Evolutionary conservation across 176 grass and related monocot species (phyloP), one percentile per base, ranked within the genome.

Genomic region (Carex cristatella): DNA sequence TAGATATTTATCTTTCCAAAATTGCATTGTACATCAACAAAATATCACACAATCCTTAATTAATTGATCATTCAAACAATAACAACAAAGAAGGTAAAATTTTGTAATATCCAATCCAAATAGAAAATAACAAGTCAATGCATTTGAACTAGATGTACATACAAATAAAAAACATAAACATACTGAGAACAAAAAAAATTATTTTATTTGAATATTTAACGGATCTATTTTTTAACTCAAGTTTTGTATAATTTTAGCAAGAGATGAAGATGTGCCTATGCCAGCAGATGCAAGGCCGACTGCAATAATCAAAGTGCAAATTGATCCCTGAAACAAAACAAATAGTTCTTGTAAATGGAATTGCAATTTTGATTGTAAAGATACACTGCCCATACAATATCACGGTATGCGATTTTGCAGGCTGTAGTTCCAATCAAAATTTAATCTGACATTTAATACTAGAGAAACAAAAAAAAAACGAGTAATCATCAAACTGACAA

Each of bases 231-330:
- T 19, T 63, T 81, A 63, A 63, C 37, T 81, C 30, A 81, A 81
- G 60, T 19, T 83, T 28, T 66, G 32, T 67, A 83, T 83, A 32
- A 83, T 83, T 56, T 69, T 9, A 53, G 63, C 61, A 16, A 83
- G 81, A 49, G 81, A 83, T 23, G 81, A 83, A 83, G 65, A 69
- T 53, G 81, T 83, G 81, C 81, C 81, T 27, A 83, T 31, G 65
- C 81, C 42, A 48, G 42, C 63, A 38, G 33, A 55, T 32, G 65
- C 27, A 69, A 67, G 2, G 14, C 81, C 81, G 5, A 83, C 61
- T 10, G 65, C 81, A 7, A 83, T 69, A 16, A 83, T 69, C 62
- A 83, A 32, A 55, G 7, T 53, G 42, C 81, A 83, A 3, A 83
- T 32, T 6, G 65, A n/a, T 14, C 63, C 27, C 59, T 67, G 63